phyloP scores from a whole-genome alignment of 176 grass and related monocot species.

The bread wheat (Triticum aestivum) region IWGSC_CS_RefSeq_v2.1 NC_057808.1:456966501-456967000 shows the following conservation, averaged over 20 bases:
- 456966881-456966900: neutral
- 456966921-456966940: slow-evolving; percentile 45
- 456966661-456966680: neutral
- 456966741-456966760: neutral
- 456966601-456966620: neutral
- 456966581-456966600: neutral
- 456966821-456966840: neutral
- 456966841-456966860: neutral
- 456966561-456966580: slow-evolving; percentile 9
- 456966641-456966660: slow-evolving; percentile 7
- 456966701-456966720: neutral
- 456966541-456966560: neutral
- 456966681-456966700: neutral
- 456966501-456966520: neutral
- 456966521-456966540: neutral
- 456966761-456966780: neutral
- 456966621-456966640: neutral
- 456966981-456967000: neutral
- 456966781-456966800: neutral
- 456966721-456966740: neutral
- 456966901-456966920: slow-evolving; percentile 46
- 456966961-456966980: slow-evolving; percentile 39
- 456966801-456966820: neutral
- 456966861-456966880: slow-evolving; percentile 15
- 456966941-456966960: slow-evolving; percentile 40